phyloP scores from a whole-genome alignment of 768 basidiomycete species.

The Xanthoconium stramineum region DNA sequence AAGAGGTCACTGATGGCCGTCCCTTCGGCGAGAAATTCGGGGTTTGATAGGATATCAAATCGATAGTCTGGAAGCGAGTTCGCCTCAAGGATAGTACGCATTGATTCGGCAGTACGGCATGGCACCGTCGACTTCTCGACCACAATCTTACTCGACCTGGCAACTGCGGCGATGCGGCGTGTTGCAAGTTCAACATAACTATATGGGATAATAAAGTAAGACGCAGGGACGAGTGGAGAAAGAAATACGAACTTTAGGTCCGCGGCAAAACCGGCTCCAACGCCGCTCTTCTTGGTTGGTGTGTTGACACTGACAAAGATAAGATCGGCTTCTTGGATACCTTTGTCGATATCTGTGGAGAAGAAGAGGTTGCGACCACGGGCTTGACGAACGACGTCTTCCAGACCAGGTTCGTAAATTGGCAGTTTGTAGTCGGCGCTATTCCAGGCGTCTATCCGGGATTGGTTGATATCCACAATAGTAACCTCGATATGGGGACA shows the following conservation, averaged over 20 bases:
- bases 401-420: conserved; percentile 97
- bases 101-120: conserved; percentile 97
- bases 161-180: conserved; percentile 90
- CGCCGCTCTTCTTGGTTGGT: conserved; percentile 96
- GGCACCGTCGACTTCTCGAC: conserved; percentile 99
- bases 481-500: conserved; percentile 93
- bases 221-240: conserved; percentile 3
- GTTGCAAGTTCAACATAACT: conserved; percentile 98
- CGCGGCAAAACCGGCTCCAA: conserved; percentile 97
- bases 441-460: conserved; percentile 97
- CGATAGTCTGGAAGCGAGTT: conserved; percentile 89
- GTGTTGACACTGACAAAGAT: conserved; percentile 99
- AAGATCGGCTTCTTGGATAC: conserved; percentile 90
- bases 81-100: conserved; percentile 98
- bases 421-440: conserved; percentile 78
- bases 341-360: conserved; percentile 91
- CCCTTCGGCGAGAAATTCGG: conserved; percentile 98
- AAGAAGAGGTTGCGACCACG: conserved; percentile 97
- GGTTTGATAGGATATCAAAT: conserved; percentile 99
- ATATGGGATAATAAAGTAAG: conserved; percentile 8
- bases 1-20: conserved; percentile 92
- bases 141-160: conserved; percentile 91
- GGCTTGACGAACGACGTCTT: conserved; percentile 80
- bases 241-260: conserved; percentile 82
- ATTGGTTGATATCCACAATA: conserved; percentile 96